Conservation (phyloP, 2,329 filamentous ascomycete species). For the Aspergillus ruber region DNA sequence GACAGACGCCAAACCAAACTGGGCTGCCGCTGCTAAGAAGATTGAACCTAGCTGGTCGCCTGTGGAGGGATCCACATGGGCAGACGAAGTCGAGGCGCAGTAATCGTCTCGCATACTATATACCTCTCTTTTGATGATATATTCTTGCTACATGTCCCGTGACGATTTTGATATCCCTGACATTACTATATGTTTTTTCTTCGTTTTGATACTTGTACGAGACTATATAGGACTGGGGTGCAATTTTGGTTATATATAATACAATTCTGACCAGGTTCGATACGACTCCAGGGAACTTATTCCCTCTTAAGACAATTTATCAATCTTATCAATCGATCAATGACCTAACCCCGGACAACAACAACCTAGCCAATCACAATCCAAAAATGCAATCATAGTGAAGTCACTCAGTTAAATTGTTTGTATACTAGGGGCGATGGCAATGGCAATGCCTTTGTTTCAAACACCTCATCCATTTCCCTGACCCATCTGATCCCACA, state of each 20-base stretch:
- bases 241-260: background rate
- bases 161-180: background rate
- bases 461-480: too few relatives aligned
- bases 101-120: background rate
- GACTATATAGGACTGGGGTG: too few relatives aligned
- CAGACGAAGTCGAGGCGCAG: slow-evolving; percentile 26
- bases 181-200: background rate
- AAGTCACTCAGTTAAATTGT: background rate
- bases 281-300: background rate
- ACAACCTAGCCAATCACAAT: background rate
- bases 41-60: slow-evolving; percentile 19
- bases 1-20: slow-evolving; percentile 1
- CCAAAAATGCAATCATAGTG: background rate
- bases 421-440: background rate
- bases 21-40: slow-evolving; percentile 12
- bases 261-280: background rate
- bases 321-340: background rate
- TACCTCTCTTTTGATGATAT: background rate
- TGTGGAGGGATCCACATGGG: slow-evolving; percentile 24
- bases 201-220: background rate
- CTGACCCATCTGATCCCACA: background rate
- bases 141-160: background rate
- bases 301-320: background rate
- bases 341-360: background rate
- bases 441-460: too few relatives aligned